A percentile compares a stretch with the other conserved stretches of the same genome.
Conservation (phyloP, 345 rosid genomes). For the Bruguiera sexangula region DNA sequence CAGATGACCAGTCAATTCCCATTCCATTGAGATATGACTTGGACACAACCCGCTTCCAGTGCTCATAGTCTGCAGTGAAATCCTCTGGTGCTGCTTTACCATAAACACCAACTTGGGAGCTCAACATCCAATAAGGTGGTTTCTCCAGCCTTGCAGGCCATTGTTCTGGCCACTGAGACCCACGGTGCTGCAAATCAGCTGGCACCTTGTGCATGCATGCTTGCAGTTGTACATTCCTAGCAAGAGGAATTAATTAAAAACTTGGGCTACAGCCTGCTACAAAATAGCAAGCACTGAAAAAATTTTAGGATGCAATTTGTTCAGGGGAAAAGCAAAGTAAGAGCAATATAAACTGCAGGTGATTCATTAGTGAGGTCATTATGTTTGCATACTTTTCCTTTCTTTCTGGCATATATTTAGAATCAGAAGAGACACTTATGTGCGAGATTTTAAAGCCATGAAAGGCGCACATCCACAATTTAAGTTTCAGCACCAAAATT, state of each 20-base stretch:
- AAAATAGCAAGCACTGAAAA: neutral
- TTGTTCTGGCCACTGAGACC: conserved; percentile 92
- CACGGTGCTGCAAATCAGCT: conserved; percentile 52
- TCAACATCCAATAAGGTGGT: conserved; percentile 81
- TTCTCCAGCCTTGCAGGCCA: conserved; percentile 90
- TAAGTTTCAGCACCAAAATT: neutral
- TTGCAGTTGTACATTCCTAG: conserved; percentile 83
- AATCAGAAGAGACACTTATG: neutral
- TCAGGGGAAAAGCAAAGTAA: neutral
- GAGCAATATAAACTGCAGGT: neutral
- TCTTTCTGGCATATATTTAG: neutral
- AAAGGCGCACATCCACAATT: neutral
- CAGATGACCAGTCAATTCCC: conserved; percentile 85
- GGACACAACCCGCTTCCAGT: conserved; percentile 88
- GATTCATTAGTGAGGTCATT: neutral
- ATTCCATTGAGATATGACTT: conserved; percentile 77
- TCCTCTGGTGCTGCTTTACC: conserved; percentile 93
- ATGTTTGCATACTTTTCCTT: neutral
- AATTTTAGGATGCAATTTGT: neutral
- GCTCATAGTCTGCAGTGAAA: conserved; percentile 66
- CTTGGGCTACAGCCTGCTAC: neutral
- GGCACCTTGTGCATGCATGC: conserved; percentile 90
- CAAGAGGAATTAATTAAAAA: conserved; percentile 16
- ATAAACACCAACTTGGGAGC: conserved; percentile 83
- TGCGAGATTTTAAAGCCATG: neutral